Evolutionary conservation across 2,329 filamentous ascomycete genomes (phyloP).

Genomic region (Neopestalotiopsis clavispora): DNA sequence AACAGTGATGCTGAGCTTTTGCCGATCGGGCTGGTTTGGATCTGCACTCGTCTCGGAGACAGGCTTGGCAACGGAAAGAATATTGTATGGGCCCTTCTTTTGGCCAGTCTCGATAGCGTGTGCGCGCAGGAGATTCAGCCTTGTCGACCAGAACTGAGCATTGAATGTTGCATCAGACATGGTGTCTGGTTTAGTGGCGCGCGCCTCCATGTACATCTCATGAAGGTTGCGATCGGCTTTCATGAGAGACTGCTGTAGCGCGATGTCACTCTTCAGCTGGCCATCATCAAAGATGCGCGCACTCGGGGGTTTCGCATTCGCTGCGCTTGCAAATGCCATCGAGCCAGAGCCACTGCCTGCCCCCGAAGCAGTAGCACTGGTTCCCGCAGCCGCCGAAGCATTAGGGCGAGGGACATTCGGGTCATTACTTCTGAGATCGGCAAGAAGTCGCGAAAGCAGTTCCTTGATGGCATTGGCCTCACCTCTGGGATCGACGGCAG

Average conservation of each 20-base stretch:
- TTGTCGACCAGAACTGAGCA: constrained; percentile 91
- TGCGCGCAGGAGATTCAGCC: constrained; percentile 83
- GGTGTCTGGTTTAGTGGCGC: constrained; percentile 81
- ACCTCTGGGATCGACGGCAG: constrained; percentile 71
- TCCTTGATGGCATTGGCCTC: constrained; percentile 90
- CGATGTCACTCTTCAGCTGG: constrained; percentile 76
- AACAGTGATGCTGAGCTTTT: constrained; percentile 82
- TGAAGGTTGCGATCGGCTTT: constrained; percentile 77
- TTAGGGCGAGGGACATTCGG: constrained; percentile 54
- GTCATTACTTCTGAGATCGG: constrained; percentile 66
- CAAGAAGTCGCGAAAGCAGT: constrained; percentile 77
- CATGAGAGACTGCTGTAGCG: constrained; percentile 86
- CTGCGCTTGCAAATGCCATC: constrained; percentile 79
- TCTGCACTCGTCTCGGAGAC: constrained; percentile 60
- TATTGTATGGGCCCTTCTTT: constrained; percentile 89
- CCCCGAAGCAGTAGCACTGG: constrained; percentile 24
- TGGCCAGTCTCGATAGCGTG: constrained; percentile 90
- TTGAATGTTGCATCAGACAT: constrained; percentile 84
- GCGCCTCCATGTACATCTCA: constrained; percentile 85
- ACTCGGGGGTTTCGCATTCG: constrained; percentile 57
- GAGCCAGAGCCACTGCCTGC: constrained; percentile 64
- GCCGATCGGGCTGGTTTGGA: constrained; percentile 54
- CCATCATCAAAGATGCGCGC: constrained; percentile 81
- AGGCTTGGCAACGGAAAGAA: constrained; percentile 87
- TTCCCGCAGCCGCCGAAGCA: constrained; percentile 36